Conservation (phyloP, 2,329 filamentous ascomycete genomes). For the Fusarium aywerte region DNA sequence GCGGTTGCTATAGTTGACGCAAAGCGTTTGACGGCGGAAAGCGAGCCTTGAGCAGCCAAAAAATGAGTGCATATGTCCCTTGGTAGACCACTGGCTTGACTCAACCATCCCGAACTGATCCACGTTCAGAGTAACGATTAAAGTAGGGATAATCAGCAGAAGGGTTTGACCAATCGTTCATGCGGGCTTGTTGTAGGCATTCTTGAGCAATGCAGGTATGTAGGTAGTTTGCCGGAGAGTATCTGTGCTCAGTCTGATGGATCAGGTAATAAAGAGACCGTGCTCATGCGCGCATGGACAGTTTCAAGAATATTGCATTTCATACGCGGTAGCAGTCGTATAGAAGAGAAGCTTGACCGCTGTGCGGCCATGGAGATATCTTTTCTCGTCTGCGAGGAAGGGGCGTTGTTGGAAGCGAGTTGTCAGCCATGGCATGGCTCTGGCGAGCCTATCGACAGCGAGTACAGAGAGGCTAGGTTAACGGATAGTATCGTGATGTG, state of each 20-base stretch:
- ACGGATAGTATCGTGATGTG: slow-evolving; percentile 9
- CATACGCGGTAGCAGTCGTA: slow-evolving; percentile 1
- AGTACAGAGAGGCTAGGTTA: background rate
- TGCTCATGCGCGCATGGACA: slow-evolving; percentile 5
- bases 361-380: slow-evolving; percentile 4
- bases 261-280: slow-evolving; percentile 9
- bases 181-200: slow-evolving; percentile 6
- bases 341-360: slow-evolving; percentile 13
- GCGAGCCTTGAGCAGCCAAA: slow-evolving; percentile 2
- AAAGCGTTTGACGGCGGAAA: background rate
- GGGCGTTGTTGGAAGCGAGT: slow-evolving; percentile 19
- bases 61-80: background rate
- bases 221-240: slow-evolving; percentile 6
- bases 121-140: background rate
- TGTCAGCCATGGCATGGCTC: slow-evolving; percentile 19
- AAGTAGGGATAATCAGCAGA: background rate
- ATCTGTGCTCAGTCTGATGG: slow-evolving; percentile 7
- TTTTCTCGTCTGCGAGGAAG: slow-evolving; percentile 1
- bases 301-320: background rate
- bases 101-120: slow-evolving; percentile 3
- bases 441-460: slow-evolving; percentile 3
- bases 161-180: background rate
- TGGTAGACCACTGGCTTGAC: slow-evolving; percentile 16
- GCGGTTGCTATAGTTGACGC: slow-evolving; percentile 23
- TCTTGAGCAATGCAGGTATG: background rate